Conservation (phyloP, 2,329 filamentous ascomycete genomes). For the Aspergillus hortae region DNA sequence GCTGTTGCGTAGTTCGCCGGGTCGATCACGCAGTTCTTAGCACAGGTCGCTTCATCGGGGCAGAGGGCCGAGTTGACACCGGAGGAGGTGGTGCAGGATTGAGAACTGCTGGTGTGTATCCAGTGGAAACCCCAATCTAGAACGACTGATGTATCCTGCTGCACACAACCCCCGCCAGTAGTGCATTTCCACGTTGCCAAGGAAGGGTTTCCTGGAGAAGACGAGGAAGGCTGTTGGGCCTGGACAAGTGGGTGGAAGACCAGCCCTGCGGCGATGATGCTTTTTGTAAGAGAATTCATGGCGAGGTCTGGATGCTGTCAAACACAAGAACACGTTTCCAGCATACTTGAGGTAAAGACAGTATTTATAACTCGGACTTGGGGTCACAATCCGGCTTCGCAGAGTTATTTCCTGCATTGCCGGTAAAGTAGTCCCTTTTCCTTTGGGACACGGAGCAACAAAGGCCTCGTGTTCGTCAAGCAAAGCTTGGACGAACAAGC, state of each 20-base stretch:
- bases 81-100: background rate
- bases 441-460: background rate
- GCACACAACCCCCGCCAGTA: background rate
- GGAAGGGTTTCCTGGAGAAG: conserved; percentile 1
- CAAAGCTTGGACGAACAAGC: background rate
- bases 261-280: conserved; percentile 1
- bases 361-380: background rate
- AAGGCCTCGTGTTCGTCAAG: background rate
- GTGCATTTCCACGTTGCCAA: background rate
- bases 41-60: background rate
- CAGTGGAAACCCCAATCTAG: background rate
- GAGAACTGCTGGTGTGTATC: background rate
- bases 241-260: background rate
- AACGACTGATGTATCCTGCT: background rate
- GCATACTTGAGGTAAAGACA: background rate
- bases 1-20: background rate
- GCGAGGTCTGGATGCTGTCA: background rate
- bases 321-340: background rate
- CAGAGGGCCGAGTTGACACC: background rate
- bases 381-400: background rate
- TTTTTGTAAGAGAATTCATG: background rate
- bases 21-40: background rate
- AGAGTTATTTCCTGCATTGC: background rate
- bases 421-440: background rate
- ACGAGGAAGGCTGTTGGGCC: conserved; percentile 1